phyloP scores from a whole-genome alignment of 306 rosid species.

The Prosopis cineraria region DNA sequence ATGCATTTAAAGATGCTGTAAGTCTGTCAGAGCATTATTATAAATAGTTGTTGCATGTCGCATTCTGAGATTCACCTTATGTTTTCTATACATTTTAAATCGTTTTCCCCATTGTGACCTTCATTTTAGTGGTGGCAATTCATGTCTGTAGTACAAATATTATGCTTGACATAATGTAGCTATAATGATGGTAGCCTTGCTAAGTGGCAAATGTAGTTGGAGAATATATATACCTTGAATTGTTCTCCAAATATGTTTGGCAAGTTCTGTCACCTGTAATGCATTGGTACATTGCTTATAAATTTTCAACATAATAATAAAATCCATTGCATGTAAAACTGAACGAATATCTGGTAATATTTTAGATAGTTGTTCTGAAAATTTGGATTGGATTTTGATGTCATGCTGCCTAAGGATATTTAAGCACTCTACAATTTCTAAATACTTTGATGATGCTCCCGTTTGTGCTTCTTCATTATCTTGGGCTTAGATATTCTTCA shows the following conservation, averaged over 20 bases:
- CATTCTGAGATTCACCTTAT: constrained; percentile 22
- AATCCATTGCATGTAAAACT: constrained; percentile 25
- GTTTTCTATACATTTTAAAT: constrained; percentile 9
- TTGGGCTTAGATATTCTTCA: background rate
- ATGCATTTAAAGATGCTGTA: constrained; percentile 84
- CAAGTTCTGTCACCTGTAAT: background rate
- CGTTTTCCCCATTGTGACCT: constrained; percentile 20
- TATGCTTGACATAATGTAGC: background rate
- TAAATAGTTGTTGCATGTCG: constrained; percentile 6
- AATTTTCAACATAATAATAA: background rate
- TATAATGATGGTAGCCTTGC: background rate
- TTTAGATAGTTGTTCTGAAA: constrained; percentile 20
- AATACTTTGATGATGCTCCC: constrained; percentile 16
- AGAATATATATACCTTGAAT: constrained; percentile 6
- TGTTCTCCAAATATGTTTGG: constrained; percentile 18
- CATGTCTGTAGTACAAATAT: background rate
- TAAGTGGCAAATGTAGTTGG: constrained; percentile 9
- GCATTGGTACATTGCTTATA: background rate
- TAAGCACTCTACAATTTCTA: constrained; percentile 18
- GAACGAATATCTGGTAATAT: constrained; percentile 20
- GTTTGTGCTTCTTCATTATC: background rate
- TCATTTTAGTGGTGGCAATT: constrained; percentile 24
- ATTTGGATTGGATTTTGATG: too few relatives aligned
- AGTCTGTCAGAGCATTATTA: constrained; percentile 43
- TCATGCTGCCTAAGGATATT: constrained; percentile 5